Evolutionary conservation across 2,329 filamentous ascomycete species (phyloP).

Genomic region (Pezicula radicicola): DNA sequence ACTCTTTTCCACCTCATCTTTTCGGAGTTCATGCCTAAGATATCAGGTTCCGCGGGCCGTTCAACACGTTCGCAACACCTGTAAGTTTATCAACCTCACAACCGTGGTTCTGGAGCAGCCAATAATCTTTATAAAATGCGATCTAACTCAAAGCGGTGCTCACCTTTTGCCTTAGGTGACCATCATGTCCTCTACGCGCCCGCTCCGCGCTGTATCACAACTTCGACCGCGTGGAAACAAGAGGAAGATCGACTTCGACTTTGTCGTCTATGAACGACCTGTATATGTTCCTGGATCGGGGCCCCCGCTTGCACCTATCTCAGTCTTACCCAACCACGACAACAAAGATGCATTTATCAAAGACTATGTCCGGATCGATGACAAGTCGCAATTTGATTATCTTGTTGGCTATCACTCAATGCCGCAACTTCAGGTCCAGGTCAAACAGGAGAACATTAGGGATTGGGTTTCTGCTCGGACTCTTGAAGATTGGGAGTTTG

Average conservation of each 20-base stretch:
- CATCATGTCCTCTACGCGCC: background rate
- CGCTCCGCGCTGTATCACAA: background rate
- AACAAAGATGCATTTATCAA: slow-evolving; percentile 53
- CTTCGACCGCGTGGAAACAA: background rate
- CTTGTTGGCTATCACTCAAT: slow-evolving; percentile 19
- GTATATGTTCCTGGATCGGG: slow-evolving; percentile 44
- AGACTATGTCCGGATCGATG: slow-evolving; percentile 46
- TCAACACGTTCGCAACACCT: no score
- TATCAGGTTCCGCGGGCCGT: no score
- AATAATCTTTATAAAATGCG: no score
- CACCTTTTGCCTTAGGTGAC: slow-evolving; percentile 2
- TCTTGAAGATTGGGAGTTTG: slow-evolving; percentile 55
- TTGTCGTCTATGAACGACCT: slow-evolving; percentile 22
- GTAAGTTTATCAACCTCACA: no score
- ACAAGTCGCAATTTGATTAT: slow-evolving; percentile 20
- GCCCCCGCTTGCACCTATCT: slow-evolving; percentile 43
- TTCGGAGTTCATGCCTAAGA: no score
- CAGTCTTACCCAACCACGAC: slow-evolving; percentile 46
- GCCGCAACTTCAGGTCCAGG: slow-evolving; percentile 47
- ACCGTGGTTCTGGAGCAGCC: no score
- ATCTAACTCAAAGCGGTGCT: background rate
- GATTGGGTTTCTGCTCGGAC: slow-evolving; percentile 56
- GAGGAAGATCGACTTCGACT: slow-evolving; percentile 18
- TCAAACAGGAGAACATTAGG: slow-evolving; percentile 44
- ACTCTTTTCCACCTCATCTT: no score